Base-by-base conservation (phyloP, 164 flowering plant species). In the Dillenia turbinata region DNA sequence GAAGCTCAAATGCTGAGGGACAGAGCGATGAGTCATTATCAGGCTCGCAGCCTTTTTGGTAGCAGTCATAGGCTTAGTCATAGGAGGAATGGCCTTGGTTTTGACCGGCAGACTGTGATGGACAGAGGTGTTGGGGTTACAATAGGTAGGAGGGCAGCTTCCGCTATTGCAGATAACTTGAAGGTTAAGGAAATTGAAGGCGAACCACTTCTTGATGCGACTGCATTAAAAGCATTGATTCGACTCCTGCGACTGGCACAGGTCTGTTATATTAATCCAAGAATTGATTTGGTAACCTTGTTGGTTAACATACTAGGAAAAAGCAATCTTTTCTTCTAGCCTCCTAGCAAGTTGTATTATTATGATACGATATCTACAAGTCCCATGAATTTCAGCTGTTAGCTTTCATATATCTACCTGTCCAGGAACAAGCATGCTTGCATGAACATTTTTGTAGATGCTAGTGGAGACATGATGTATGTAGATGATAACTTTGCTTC, bases 1-100 rank as follows among this genome's bases (percentile, higher is more conserved):
- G 98, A 92, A 81, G 98, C 98, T 9, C 96, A 92, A 66, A 83
- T 92, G 96, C 87, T 92, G 5, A 79, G 98, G 68, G 98, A 92
- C 66, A 82, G 98, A 65, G 94, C 89, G 63, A 77, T 87, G 96
- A 90, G 96, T 73, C 97, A 86, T 67, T 92, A 88, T 79, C 93
- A 90, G 67, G 92, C 96, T 49, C 92, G 88, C 63, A 87, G 90
- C 69, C 78, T 90, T 67, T 85, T 88, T 75, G 96, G 96, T 61
- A 67, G 83, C 59, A 66, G 78, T 71, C 95, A 88, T 55, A 82
- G 96, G 72, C 78, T 83, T 44, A 73, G 66, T 65, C 74, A 67
- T 60, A 75, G 92, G 60, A 82, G 93, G 73, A 86, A 75, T 77
- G 78, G 81, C 50, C 60, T 89, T 62, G 94, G 85, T 8, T 76